Percentiles rank a stretch among this genome's conserved stretches.
These are phyloP conservation scores for Termitomyces sp. DNA, from an alignment of 768 basidiomycete genomes.

Conservation along the genomic window DNA sequence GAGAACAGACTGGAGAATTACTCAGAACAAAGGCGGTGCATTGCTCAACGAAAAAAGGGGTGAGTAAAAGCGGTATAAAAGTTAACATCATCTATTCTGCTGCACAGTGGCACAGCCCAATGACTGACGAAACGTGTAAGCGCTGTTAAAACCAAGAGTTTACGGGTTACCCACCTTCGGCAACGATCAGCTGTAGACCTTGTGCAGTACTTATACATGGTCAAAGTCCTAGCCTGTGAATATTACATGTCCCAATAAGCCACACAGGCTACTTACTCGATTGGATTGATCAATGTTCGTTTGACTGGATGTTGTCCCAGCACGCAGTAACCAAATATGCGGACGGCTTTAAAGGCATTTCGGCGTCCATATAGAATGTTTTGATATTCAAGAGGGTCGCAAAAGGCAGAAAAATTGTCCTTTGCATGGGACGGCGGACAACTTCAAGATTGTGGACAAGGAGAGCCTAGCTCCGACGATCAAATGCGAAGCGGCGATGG, in stretches of 20 bases:
- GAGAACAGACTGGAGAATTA: not conserved
- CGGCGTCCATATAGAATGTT: not conserved
- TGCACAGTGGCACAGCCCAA: too few relatives aligned
- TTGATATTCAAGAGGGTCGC: not conserved
- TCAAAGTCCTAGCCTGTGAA: not conserved
- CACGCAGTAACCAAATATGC: not conserved
- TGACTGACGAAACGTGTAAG: not conserved
- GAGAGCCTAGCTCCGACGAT: not conserved
- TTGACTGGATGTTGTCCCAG: not conserved
- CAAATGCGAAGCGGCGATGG: not conserved
- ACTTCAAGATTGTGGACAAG: not conserved
- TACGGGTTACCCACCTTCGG: not conserved
- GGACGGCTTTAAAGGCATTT: not conserved
- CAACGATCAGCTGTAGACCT: not conserved
- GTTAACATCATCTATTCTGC: not conserved
- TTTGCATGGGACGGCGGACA: not conserved
- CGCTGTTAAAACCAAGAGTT: too few relatives aligned
- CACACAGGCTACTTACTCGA: not conserved
- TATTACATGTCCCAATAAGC: not conserved
- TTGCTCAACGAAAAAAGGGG: not conserved
- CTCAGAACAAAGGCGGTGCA: slow-evolving; percentile 6
- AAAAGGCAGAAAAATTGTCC: not conserved
- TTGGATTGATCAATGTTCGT: not conserved
- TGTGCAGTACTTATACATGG: not conserved
- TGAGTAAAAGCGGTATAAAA: not conserved